phyloP scores from a whole-genome alignment of 257 asterid species.

The Solanum bulbocastanum region DNA sequence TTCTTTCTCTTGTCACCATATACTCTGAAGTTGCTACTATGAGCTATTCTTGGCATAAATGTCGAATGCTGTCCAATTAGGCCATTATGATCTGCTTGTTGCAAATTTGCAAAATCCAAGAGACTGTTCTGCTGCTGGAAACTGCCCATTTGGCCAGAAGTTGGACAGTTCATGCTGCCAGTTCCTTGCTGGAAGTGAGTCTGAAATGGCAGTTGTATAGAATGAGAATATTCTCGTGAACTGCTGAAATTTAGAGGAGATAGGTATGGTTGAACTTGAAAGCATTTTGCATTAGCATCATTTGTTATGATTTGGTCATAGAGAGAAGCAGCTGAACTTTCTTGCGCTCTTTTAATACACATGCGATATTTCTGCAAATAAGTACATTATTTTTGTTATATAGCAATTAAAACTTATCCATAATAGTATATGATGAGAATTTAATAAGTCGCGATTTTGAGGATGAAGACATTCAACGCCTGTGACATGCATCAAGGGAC shows the following conservation, averaged over 20 bases:
- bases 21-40: conserved; percentile 6
- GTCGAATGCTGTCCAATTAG: background rate
- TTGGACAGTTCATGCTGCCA: background rate
- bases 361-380: conserved; percentile 54
- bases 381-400: background rate
- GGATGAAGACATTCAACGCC: background rate
- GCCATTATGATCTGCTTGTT: background rate
- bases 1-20: conserved; percentile 28
- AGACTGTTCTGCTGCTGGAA: background rate
- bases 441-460: background rate
- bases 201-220: background rate
- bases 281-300: background rate
- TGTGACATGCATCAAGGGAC: background rate
- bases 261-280: conserved; percentile 1
- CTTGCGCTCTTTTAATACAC: conserved; percentile 28
- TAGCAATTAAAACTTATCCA: background rate
- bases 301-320: conserved; percentile 6
- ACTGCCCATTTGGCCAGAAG: background rate
- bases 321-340: conserved; percentile 1
- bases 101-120: background rate
- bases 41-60: background rate
- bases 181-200: background rate
- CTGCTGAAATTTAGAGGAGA: background rate
- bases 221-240: background rate
- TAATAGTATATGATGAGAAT: background rate